Percentiles rank a stretch among this genome's conserved stretches.
Evolutionary conservation across 2,329 filamentous ascomycete genomes (phyloP).

Genomic region (Bipolaris gigantea): DNA sequence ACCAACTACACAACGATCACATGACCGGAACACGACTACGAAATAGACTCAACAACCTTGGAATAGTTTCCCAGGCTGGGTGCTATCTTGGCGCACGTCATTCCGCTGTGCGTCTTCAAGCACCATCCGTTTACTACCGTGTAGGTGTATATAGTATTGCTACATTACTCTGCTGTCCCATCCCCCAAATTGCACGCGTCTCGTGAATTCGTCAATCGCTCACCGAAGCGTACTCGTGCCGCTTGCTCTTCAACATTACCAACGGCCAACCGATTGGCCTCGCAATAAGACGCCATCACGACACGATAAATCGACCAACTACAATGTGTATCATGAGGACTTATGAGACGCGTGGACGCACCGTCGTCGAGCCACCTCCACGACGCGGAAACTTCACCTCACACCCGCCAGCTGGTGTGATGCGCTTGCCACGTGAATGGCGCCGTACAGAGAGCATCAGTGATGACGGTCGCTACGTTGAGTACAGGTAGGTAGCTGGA

Average conservation of each 20-base stretch:
- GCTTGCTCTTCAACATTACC: slow-evolving; percentile 1
- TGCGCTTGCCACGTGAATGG: slow-evolving; percentile 40
- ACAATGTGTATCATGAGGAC: slow-evolving; percentile 42
- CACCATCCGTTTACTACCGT: not conserved
- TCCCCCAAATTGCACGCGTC: not conserved
- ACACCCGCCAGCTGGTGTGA: slow-evolving; percentile 38
- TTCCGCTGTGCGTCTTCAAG: not conserved
- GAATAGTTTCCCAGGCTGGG: slow-evolving; percentile 1
- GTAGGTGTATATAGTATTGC: not conserved
- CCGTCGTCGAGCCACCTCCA: slow-evolving; percentile 37
- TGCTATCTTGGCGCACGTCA: slow-evolving; percentile 16
- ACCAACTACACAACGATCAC: too few relatives aligned
- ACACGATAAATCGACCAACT: not conserved
- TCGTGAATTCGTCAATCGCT: not conserved
- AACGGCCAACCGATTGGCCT: not conserved
- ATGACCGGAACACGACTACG: too few relatives aligned
- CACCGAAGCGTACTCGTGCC: not conserved
- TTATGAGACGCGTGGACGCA: slow-evolving; percentile 30
- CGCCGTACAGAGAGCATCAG: slow-evolving; percentile 25
- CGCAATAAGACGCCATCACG: not conserved
- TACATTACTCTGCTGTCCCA: not conserved
- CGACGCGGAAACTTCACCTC: slow-evolving; percentile 38
- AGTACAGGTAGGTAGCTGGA: slow-evolving; percentile 25
- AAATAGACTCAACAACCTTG: slow-evolving; percentile 14
- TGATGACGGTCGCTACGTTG: slow-evolving; percentile 24